Conservation (phyloP, 2,329 filamentous ascomycete species). For the Penicillium sp. region DNA sequence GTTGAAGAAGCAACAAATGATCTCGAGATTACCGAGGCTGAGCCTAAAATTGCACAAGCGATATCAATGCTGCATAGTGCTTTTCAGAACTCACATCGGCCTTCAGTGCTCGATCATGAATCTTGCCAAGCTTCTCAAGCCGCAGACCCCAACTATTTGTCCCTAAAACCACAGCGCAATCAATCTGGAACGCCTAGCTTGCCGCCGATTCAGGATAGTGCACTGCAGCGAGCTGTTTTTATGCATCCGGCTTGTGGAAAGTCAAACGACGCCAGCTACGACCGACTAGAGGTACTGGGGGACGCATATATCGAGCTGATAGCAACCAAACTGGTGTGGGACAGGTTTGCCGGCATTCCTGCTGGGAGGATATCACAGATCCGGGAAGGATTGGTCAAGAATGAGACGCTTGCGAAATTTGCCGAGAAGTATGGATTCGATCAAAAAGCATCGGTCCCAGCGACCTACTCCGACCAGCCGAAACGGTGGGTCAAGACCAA, state of each 20-base stretch:
- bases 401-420: slow-evolving; percentile 72
- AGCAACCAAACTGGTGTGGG: slow-evolving; percentile 72
- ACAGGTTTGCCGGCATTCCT: slow-evolving; percentile 65
- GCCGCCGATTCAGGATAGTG: slow-evolving; percentile 61
- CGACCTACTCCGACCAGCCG: slow-evolving; percentile 44
- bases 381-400: slow-evolving; percentile 78
- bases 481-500: slow-evolving; percentile 70
- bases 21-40: slow-evolving; percentile 12
- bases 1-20: slow-evolving; percentile 23
- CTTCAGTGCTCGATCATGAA: not conserved
- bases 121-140: not conserved
- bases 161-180: not conserved
- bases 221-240: slow-evolving; percentile 64
- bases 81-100: slow-evolving; percentile 9
- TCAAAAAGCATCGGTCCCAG: slow-evolving; percentile 60
- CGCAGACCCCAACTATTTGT: not conserved
- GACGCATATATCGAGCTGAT: slow-evolving; percentile 83
- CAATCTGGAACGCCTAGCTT: slow-evolving; percentile 37
- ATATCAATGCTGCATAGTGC: slow-evolving; percentile 21
- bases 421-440: slow-evolving; percentile 71
- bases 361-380: slow-evolving; percentile 73
- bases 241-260: slow-evolving; percentile 60
- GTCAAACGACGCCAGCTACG: slow-evolving; percentile 58
- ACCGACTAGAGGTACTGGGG: slow-evolving; percentile 83
- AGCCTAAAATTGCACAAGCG: slow-evolving; percentile 20